A percentile compares a stretch with the other conserved stretches of the same genome.
phyloP scores from a whole-genome alignment of 2,329 filamentous ascomycete species.

The Xylaria sp. region DNA sequence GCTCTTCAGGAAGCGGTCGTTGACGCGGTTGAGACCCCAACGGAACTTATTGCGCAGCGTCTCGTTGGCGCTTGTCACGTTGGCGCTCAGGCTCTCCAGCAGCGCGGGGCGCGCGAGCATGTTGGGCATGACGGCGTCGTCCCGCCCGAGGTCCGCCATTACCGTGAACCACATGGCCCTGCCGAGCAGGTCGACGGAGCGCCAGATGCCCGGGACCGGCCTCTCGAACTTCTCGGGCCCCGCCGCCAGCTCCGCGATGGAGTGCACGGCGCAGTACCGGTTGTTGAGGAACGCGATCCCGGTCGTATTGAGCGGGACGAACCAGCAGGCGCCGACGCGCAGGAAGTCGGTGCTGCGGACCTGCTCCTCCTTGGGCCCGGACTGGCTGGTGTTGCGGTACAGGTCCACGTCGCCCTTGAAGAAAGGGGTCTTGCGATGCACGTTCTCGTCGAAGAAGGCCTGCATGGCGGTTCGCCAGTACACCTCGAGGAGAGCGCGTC shows the following conservation, averaged over 20 bases:
- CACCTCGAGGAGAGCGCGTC: constrained; percentile 8
- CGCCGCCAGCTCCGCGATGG: constrained; percentile 7
- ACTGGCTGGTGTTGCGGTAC: not conserved
- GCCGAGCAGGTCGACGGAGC: constrained; percentile 1
- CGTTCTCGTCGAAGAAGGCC: constrained; percentile 10
- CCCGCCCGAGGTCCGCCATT: constrained; percentile 10
- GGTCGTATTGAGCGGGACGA: constrained; percentile 15
- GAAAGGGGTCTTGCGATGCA: not conserved
- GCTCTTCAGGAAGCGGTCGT: not conserved
- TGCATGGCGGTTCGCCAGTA: constrained; percentile 16
- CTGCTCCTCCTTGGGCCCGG: constrained; percentile 9
- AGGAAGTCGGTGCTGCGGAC: constrained; percentile 7
- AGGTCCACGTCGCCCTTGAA: constrained; percentile 8
- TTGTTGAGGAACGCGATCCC: constrained; percentile 7
- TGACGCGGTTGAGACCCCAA: not conserved
- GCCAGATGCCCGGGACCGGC: constrained; percentile 12
- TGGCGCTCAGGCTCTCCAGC: constrained; percentile 17
- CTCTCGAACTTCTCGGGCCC: constrained; percentile 5
- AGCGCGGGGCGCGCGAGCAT: constrained; percentile 18
- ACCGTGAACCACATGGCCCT: constrained; percentile 13
- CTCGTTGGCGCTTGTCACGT: constrained; percentile 19
- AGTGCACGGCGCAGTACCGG: constrained; percentile 8
- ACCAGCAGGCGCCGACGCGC: constrained; percentile 5
- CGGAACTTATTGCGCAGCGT: constrained; percentile 1
- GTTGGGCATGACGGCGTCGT: constrained; percentile 12